Conservation (phyloP, 1,284 basidiomycete genomes). For the Ceratobasidium papillatum region DNA sequence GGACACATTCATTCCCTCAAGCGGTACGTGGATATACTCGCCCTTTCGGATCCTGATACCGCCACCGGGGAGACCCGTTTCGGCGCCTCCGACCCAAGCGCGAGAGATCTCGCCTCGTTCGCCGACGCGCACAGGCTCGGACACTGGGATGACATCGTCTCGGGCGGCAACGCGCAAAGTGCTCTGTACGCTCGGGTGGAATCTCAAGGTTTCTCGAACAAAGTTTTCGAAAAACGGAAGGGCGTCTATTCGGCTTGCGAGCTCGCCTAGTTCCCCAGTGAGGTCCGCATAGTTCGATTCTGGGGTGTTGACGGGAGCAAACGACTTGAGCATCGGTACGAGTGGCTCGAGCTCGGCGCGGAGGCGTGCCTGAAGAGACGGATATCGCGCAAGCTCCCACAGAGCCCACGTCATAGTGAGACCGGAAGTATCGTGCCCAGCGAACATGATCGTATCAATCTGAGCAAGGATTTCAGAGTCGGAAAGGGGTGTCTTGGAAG, state of each 20-base stretch:
- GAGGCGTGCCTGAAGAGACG: slow-evolving; percentile 68
- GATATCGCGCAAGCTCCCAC: slow-evolving; percentile 70
- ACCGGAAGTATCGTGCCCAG: slow-evolving; percentile 84
- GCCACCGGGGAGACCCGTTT: slow-evolving; percentile 52
- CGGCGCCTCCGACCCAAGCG: slow-evolving; percentile 28
- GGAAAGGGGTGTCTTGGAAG: slow-evolving; percentile 73
- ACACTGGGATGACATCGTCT: slow-evolving; percentile 55
- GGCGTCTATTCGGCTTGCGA: slow-evolving; percentile 51
- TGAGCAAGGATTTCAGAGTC: slow-evolving; percentile 82
- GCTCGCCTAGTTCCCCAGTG: slow-evolving; percentile 45
- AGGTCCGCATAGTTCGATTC: slow-evolving; percentile 26
- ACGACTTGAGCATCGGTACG: slow-evolving; percentile 9
- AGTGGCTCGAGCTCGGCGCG: slow-evolving; percentile 59
- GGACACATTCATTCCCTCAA: slow-evolving; percentile 80
- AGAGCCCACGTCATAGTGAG: slow-evolving; percentile 81
- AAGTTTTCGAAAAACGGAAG: slow-evolving; percentile 59
- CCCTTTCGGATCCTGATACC: slow-evolving; percentile 70
- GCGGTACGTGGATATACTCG: slow-evolving; percentile 73
- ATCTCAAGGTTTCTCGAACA: slow-evolving; percentile 55
- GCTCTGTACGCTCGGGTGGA: slow-evolving; percentile 53
- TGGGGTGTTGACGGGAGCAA: not conserved
- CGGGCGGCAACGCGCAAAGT: slow-evolving; percentile 52
- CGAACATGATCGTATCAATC: slow-evolving; percentile 88
- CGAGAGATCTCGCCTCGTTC: slow-evolving; percentile 49
- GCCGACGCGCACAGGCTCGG: slow-evolving; percentile 58